These are phyloP conservation scores for Xerocomellus chrysenteron DNA, from an alignment of 768 basidiomycete species.

Conservation along the genomic window DNA sequence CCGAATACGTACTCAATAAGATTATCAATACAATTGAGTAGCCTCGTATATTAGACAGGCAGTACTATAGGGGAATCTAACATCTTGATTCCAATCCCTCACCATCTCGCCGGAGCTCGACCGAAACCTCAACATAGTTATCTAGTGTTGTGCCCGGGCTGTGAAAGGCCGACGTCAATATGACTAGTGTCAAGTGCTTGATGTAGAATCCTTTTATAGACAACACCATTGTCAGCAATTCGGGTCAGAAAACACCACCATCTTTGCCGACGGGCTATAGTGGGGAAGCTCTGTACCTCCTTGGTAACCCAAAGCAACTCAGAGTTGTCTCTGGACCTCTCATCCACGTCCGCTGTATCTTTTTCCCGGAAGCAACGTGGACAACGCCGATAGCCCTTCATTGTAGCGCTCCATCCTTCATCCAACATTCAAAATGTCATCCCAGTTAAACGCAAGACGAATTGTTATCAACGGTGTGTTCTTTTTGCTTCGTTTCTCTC, in stretches of 20 bases:
- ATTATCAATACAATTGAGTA: too few relatives aligned
- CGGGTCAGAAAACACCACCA: not conserved
- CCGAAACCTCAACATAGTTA: too few relatives aligned
- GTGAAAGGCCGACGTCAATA: not conserved
- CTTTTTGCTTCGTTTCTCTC: not conserved
- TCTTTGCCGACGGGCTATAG: not conserved
- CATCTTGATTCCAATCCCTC: too few relatives aligned
- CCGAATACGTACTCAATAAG: too few relatives aligned
- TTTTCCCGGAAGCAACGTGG: not conserved
- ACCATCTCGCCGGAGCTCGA: too few relatives aligned
- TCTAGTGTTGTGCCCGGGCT: too few relatives aligned
- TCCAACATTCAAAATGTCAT: conserved; percentile 16
- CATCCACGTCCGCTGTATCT: not conserved
- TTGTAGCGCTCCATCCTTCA: not conserved
- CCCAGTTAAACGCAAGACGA: conserved; percentile 40
- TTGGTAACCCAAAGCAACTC: not conserved
- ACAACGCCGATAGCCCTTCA: not conserved
- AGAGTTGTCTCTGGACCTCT: not conserved
- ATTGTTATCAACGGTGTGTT: conserved; percentile 45
- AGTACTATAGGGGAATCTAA: too few relatives aligned
- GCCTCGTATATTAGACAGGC: too few relatives aligned
- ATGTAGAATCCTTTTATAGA: conserved; percentile 11
- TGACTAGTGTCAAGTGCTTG: too few relatives aligned
- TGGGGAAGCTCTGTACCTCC: not conserved
- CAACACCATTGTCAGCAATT: not conserved